Evolutionary conservation across 1,284 basidiomycete species (phyloP), one percentile per base, ranked within the genome.

Genomic region (Tremellales sp.): DNA sequence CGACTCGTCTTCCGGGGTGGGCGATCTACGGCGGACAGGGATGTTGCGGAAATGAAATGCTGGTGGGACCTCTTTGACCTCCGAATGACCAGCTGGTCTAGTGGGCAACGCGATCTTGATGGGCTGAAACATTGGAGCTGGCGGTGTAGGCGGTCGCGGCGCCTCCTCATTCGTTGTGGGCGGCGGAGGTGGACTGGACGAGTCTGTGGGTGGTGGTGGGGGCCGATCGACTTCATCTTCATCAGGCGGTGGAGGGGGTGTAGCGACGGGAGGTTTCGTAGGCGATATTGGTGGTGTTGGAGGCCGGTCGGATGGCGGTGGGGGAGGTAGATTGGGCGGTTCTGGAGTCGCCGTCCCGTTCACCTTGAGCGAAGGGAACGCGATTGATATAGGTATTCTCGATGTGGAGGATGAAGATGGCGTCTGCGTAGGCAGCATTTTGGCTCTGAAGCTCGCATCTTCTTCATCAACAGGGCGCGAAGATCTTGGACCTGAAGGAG

Each of bases 31-130:
- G 12, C 52, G 47, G 19, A 46, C 27, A 2, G 53, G 49, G 19
- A 61, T n/a, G 17, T 59, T 50, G 17, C 61, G 46, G 27, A 61
- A 63, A 42, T 63, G 61, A 39, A 63, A 61, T 3, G 59, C 49
- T 7, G 61, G 61, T n/a, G 61, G 61, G 19, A 33, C 51, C 7
- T 25, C 13, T 5, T 11, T n/a, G 40, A n/a, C n/a, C 13, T 11
- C 25, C 2, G 10, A 19, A 17, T 35, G 44, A 31, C 36, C 40
- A 17, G 35, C 26, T 42, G 24, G 21, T 42, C 33, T 39, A 69
- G 64, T 15, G 61, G 62, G 42, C 55, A 54, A 40, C 62, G 48
- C 4, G 44, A 15, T 31, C 29, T 31, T 23, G 39, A 31, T 43
- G 21, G 52, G 52, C 6, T 39, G 44, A 42, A 39, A 33, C n/a